These are phyloP conservation scores for Boeremia exigua DNA, from an alignment of 2,329 filamentous ascomycete species.

Conservation along the genomic window DNA sequence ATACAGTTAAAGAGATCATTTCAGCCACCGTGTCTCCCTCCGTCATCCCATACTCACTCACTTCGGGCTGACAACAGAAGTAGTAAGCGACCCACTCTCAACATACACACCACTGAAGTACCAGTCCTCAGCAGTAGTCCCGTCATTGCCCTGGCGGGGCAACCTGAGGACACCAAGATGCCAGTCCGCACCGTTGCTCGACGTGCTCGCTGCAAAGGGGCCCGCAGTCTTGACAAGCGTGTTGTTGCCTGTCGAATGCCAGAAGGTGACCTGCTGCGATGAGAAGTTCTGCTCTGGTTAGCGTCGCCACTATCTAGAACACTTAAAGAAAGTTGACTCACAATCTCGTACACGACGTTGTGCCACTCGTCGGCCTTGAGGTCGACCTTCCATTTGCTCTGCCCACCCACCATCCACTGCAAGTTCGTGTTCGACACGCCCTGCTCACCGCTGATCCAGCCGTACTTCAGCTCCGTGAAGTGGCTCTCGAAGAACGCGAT, in stretches of 20 bases:
- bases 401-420: constrained; percentile 68
- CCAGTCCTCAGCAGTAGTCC: constrained; percentile 66
- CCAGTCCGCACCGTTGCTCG: constrained; percentile 73
- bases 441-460: constrained; percentile 60
- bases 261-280: constrained; percentile 68
- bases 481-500: constrained; percentile 70
- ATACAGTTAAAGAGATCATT: not conserved
- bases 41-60: not conserved
- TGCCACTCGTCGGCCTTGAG: constrained; percentile 72
- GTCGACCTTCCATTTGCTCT: constrained; percentile 67
- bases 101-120: constrained; percentile 76
- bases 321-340: constrained; percentile 35
- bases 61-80: constrained; percentile 38
- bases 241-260: constrained; percentile 69
- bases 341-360: constrained; percentile 76
- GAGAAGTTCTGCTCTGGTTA: constrained; percentile 60
- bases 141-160: constrained; percentile 61
- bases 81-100: constrained; percentile 60
- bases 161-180: constrained; percentile 74
- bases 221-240: constrained; percentile 64
- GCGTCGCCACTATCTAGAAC: not conserved
- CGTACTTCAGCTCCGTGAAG: constrained; percentile 77
- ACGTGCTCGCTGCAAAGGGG: constrained; percentile 65
- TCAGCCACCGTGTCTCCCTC: not conserved
- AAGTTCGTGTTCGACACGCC: constrained; percentile 62